A percentile compares a stretch with the other conserved stretches of the same genome.
Evolutionary conservation across 495 filamentous ascomycete species (phyloP).

Genomic region (Xylaria nigripes): DNA sequence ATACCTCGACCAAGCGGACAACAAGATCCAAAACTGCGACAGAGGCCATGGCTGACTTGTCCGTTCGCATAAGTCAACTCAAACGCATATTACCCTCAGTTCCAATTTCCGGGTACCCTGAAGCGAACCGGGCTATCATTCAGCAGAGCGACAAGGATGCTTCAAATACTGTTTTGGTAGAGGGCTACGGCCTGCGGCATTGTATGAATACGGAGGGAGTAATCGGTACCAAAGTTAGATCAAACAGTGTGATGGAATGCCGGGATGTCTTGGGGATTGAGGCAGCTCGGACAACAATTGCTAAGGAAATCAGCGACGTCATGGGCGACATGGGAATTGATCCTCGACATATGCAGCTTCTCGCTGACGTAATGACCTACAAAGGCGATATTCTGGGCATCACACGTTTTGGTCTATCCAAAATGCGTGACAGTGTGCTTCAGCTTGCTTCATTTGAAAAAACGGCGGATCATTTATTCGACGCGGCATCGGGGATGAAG

Average conservation of each 20-base stretch:
- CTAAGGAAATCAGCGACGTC: constrained; percentile 68
- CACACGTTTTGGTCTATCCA: constrained; percentile 89
- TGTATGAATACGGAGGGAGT: constrained; percentile 93
- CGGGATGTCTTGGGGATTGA: constrained; percentile 94
- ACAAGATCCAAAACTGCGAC: constrained; percentile 47
- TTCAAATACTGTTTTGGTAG: constrained; percentile 67
- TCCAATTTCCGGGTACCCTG: constrained; percentile 77
- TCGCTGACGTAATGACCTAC: constrained; percentile 99
- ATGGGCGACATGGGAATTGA: constrained; percentile 95
- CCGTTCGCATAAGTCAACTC: constrained; percentile 72
- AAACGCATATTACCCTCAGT: constrained; percentile 74
- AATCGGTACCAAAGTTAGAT: constrained; percentile 58
- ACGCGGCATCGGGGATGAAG: constrained; percentile 85
- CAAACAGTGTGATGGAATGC: constrained; percentile 89
- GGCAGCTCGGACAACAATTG: constrained; percentile 78
- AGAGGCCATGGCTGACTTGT: constrained; percentile 56
- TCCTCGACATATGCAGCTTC: constrained; percentile 94
- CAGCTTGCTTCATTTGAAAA: constrained; percentile 98
- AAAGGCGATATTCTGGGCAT: constrained; percentile 97
- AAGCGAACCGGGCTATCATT: constrained; percentile 81
- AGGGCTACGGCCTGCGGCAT: constrained; percentile 81
- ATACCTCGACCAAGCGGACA: constrained; percentile 36
- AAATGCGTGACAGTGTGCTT: constrained; percentile 92
- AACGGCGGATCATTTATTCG: constrained; percentile 95
- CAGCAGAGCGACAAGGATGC: constrained; percentile 49